Evolutionary conservation across 345 rosid genomes (phyloP), one percentile per base, ranked within the genome.

Genomic region (Eucalyptus sp.): DNA sequence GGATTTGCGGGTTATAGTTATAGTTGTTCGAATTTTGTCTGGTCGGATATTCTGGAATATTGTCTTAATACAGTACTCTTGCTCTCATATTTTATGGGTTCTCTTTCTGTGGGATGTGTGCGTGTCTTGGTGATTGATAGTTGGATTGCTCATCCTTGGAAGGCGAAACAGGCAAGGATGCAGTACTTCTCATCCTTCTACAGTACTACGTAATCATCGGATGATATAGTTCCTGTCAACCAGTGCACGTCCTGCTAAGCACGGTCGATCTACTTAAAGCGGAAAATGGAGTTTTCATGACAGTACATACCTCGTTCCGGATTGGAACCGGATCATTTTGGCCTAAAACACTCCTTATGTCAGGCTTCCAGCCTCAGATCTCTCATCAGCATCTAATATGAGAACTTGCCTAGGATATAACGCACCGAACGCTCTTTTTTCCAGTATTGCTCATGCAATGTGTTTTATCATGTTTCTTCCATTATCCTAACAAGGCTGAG

Each of bases 11-110:
- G 76, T 83, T 88, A 64, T 51, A 58, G 87, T 31, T 83, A 18
- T 18, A 18, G 87, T 64, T 86, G 88, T 88, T 87, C 54, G 50
- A 92, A 87, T 91, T 93, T 93, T 91, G 93, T 91, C 91, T 88
- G 84, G 48, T 2, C n/a, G 89, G 50, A 48, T 83, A 62, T 41
- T 76, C 22, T 80, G 44, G 48, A 33, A 25, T 86, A 33, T 85
- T 29, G 62, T 76, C 79, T 87, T 84, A 24, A 56, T 86, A 5
- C 43, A 13, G 41, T 33, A 37, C 25, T 41, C 48, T 41, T 76
- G 84, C 84, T 76, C 84, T 76, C 84, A 41, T 41, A 76, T 76
- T 76, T 76, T 12, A 22, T 11, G 84, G 24, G 48, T 76, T 41
- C 84, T 76, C 84, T 41, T 37, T 76, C 83, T 20, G 14, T 20